Evolutionary conservation across 2,329 filamentous ascomycete species (phyloP), one percentile per base, ranked within the genome.

Genomic region (Aspergillus ochraceoroseus): DNA sequence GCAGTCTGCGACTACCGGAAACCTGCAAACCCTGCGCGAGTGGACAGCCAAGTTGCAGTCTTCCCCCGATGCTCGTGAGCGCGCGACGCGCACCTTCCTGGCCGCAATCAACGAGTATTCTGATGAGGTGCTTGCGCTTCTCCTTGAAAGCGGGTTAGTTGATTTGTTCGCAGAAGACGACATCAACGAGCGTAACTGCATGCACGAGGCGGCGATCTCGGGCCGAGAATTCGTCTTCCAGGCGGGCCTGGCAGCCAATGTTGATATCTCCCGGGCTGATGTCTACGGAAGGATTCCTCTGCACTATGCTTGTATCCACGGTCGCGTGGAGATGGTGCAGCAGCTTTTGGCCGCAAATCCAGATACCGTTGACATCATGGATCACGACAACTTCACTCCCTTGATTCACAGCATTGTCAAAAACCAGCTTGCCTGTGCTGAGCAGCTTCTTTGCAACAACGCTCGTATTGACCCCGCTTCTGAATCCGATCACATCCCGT

Each of bases 371-470:
- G 82, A 96, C 59, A 72, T 84, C 27, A 89, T 89, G 59, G 92
- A 98, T 58, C 86, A 96, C 59, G 90, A 98, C 68, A 95, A 95
- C 65, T 98, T 95, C 63, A 96, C 90, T 0, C 89, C 92, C 1
- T 70, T 98, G 31, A 92, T 98, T 42, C 92, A 96, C 65, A 85
- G 87, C 29, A 95, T 96, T 48, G 89, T 95, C 38, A 88, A 94
- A 57, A 82, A 85, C 15, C 83, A 92, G 46, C 71, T 90, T 13
- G 75, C 80, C 33, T 94, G 87, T 59, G 88, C 94, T 2, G 75
- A 87, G 59, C 77, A 80, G 37, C 74, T 98, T 29, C 77, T 98
- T 14, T 73, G 76, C 18, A 80, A 79, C 53, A 83, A 84, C 38
- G 88, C 90, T n/a, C 77, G 87, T 12, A 82, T 96, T 46, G 86